Conservation (phyloP, 1,284 basidiomycete genomes). For the Cutaneotrichosporon sp. region DNA sequence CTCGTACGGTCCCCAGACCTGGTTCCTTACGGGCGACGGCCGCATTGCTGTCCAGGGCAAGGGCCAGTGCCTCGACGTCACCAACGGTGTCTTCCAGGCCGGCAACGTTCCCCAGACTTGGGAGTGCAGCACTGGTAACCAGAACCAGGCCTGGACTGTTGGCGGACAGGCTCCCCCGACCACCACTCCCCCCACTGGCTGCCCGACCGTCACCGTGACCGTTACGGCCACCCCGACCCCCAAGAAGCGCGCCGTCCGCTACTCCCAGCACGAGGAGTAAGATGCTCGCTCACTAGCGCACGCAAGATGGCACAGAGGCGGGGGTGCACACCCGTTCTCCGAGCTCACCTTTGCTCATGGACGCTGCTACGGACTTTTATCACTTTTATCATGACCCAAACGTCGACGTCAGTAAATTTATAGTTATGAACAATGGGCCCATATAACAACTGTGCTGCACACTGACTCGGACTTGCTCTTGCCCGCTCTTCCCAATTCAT, state of each 20-base stretch:
- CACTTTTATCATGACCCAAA: too few relatives aligned
- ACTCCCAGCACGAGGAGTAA: neutral
- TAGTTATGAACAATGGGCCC: too few relatives aligned
- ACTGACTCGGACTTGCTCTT: too few relatives aligned
- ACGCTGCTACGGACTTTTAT: too few relatives aligned
- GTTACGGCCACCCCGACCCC: neutral
- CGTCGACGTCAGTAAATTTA: too few relatives aligned
- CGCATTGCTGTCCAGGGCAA: constrained; percentile 11
- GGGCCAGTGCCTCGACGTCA: constrained; percentile 11
- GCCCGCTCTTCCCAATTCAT: too few relatives aligned
- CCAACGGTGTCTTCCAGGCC: constrained; percentile 10
- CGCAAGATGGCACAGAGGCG: too few relatives aligned
- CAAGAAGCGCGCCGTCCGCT: neutral
- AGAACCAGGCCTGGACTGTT: constrained; percentile 18
- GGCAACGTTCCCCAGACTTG: constrained; percentile 28
- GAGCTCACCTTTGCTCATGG: too few relatives aligned
- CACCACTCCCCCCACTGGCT: neutral
- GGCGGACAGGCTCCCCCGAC: neutral
- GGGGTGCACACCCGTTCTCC: too few relatives aligned
- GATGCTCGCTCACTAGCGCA: too few relatives aligned
- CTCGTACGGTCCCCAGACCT: constrained; percentile 12
- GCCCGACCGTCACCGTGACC: neutral
- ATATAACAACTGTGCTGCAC: too few relatives aligned
- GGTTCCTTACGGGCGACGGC: constrained; percentile 13
- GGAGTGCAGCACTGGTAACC: constrained; percentile 18